Conservation (phyloP, 768 basidiomycete species). For the Cystobasidium ongulense region DNA sequence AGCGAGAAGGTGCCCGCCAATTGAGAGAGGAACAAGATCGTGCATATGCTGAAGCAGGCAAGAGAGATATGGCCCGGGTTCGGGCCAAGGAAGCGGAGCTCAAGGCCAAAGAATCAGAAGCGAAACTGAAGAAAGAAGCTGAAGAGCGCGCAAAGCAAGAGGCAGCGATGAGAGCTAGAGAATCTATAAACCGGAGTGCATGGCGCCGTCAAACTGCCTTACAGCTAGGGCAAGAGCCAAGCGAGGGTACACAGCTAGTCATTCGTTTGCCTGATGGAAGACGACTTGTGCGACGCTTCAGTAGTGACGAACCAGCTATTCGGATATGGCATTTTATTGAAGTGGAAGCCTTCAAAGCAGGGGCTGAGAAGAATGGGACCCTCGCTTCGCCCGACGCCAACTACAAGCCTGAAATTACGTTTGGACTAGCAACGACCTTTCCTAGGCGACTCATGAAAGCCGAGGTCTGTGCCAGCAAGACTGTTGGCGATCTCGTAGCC, state of each 20-base stretch:
- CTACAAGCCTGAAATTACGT: slow-evolving; percentile 58
- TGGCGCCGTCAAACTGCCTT: slow-evolving; percentile 55
- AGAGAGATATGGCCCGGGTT: slow-evolving; percentile 63
- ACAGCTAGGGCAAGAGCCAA: slow-evolving; percentile 44
- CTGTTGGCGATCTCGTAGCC: slow-evolving; percentile 37
- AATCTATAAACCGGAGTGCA: slow-evolving; percentile 51
- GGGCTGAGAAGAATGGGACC: slow-evolving; percentile 42
- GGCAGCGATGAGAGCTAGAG: slow-evolving; percentile 40
- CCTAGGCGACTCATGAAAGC: slow-evolving; percentile 53
- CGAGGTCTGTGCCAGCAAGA: slow-evolving; percentile 48
- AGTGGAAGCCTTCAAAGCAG: slow-evolving; percentile 47
- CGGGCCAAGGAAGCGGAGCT: slow-evolving; percentile 54
- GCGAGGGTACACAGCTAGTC: slow-evolving; percentile 49
- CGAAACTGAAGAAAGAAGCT: slow-evolving; percentile 42
- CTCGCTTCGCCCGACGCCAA: slow-evolving; percentile 8
- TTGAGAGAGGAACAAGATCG: slow-evolving; percentile 66
- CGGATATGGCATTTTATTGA: slow-evolving; percentile 69
- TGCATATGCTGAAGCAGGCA: slow-evolving; percentile 61
- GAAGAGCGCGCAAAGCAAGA: slow-evolving; percentile 41
- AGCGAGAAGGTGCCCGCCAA: slow-evolving; percentile 52
- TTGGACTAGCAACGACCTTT: slow-evolving; percentile 61
- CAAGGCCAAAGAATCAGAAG: slow-evolving; percentile 45
- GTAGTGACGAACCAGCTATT: slow-evolving; percentile 52
- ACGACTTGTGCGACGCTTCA: slow-evolving; percentile 57
- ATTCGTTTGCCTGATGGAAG: slow-evolving; percentile 53